Base-by-base conservation (phyloP, 176 grass and related monocot species). In the Carex pumila region DNA sequence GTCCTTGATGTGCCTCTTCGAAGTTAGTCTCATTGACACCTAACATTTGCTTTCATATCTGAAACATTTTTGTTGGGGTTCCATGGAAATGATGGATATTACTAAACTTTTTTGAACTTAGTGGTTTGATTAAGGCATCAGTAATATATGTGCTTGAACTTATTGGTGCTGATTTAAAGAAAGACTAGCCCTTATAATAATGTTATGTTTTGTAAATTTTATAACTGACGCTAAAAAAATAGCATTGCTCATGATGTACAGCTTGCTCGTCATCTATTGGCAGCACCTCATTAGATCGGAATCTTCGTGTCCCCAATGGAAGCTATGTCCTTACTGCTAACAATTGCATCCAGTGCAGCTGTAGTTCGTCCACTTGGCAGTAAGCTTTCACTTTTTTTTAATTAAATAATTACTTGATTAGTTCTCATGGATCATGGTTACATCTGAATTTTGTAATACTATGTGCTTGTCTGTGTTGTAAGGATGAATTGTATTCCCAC, bases 1-100 rank as follows among this genome's bases (percentile, higher is more conserved):
- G 89, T 95, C 71, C 93, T 99, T 80, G 96, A 99, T 56, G 91
- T 99, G 80, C 91, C 96, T 73, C 91, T 99, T 12, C 81, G 72
- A 93, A 89, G 92, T 98, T 79, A 17, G 47, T 52, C 22, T 77
- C 47, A 55, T 77, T 32, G 22, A 77, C 73, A 32, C 21, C 7
- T 34, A 77, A 31, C 5, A 17, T 77, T 55, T 56, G 6, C 4
- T 5, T 56, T 55, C 49, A 34, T 77, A 32, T 77, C 21, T 77
- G 1, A 53, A 31, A 77, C 56, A 56, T 17, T 55, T 77, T 31
- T 56, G 21, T 55, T 55, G 13, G 73, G 12, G 1, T 77, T 29
- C 5, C 5, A 5, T 39, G 37, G 5, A 56, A 53, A 77, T 12
- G 39, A 56, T 55, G 47, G 21, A 30, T 31, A 54, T 76, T 25